phyloP scores from a whole-genome alignment of 495 filamentous ascomycete genomes.

The Aspergillus steynii region DNA sequence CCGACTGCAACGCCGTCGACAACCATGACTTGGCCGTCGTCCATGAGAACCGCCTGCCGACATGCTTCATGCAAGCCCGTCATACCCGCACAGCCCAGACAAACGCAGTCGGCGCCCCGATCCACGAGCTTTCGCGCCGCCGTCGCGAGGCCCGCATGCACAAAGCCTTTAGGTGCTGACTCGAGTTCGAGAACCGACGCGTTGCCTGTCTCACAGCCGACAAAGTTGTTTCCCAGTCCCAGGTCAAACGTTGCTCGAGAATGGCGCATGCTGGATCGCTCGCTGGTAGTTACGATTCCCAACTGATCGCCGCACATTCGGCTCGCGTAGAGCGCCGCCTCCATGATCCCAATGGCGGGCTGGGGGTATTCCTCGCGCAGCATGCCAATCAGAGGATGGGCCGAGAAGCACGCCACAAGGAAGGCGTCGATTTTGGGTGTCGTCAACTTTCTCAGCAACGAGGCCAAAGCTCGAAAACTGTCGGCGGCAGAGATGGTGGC shows the following conservation, averaged over 20 bases:
- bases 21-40: slow-evolving; percentile 29
- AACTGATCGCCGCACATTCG: slow-evolving; percentile 39
- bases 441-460: slow-evolving; percentile 31
- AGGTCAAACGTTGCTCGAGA: slow-evolving; percentile 42
- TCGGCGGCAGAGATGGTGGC: slow-evolving; percentile 44
- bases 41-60: slow-evolving; percentile 32
- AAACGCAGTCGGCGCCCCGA: slow-evolving; percentile 46
- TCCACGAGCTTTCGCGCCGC: slow-evolving; percentile 38
- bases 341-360: slow-evolving; percentile 53
- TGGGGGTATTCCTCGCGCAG: slow-evolving; percentile 46
- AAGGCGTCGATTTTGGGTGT: slow-evolving; percentile 36
- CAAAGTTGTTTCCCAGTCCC: slow-evolving; percentile 39
- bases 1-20: slow-evolving; percentile 35
- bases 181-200: slow-evolving; percentile 47
- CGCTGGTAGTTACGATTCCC: slow-evolving; percentile 41
- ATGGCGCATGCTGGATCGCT: slow-evolving; percentile 38
- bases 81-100: slow-evolving; percentile 52
- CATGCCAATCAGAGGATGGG: slow-evolving; percentile 48
- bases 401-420: slow-evolving; percentile 51
- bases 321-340: slow-evolving; percentile 40
- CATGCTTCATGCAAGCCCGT: slow-evolving; percentile 43
- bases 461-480: slow-evolving; percentile 36
- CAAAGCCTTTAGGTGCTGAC: slow-evolving; percentile 33
- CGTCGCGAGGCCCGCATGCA: slow-evolving; percentile 36
- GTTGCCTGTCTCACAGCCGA: slow-evolving; percentile 37